Evolutionary conservation across 179 eudicot species (phyloP), one percentile per base, ranked within the genome.

Genomic region (Drosera spatulata): DNA sequence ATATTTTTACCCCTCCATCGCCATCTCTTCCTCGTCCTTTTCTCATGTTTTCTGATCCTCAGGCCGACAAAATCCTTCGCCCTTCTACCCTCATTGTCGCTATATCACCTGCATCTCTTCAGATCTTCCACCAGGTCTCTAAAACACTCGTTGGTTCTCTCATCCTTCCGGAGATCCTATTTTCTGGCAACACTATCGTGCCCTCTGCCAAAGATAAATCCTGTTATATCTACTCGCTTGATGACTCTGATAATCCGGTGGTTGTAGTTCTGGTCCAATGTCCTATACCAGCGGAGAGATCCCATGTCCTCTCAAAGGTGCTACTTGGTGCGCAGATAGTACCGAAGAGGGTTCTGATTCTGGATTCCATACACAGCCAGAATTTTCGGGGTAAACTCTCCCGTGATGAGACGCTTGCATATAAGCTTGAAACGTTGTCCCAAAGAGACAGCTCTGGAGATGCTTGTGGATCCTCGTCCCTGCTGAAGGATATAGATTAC

Each of bases 1-100:
- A 90, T 78, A 90, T 82, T 74, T 93, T 93, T 71, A 68, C 82
- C 47, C 84, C 88, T 53, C 84, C 87, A 63, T 66, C 85, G 46
- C 85, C 88, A 40, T 56, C 83, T 55, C 78, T 83, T 60, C 97
- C 91, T 37, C 60, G 77, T 52, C 95, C 99, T 1, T 77, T 75
- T 71, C 66, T 90, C 6, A 56, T 82, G 10, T 76, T 90, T 58
- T 78, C 96, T 2, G 69, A 75, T 48, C 58, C 84, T 56, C 61
- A 72, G 61, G 56, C 70, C 47, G 74, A 78, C 37, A 76, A 76
- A 52, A 72, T 62, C 45, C 77, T 86, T 38, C 53, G 66, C 64
- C 94, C 99, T 50, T 81, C 93, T 41, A 90, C 89, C 57, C 84
- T 93, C 69, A 78, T 93, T 47, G 69, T 93, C 60, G 91, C 99